Base-by-base conservation (phyloP, 2,329 filamentous ascomycete genomes). In the Xylaria sp. region DNA sequence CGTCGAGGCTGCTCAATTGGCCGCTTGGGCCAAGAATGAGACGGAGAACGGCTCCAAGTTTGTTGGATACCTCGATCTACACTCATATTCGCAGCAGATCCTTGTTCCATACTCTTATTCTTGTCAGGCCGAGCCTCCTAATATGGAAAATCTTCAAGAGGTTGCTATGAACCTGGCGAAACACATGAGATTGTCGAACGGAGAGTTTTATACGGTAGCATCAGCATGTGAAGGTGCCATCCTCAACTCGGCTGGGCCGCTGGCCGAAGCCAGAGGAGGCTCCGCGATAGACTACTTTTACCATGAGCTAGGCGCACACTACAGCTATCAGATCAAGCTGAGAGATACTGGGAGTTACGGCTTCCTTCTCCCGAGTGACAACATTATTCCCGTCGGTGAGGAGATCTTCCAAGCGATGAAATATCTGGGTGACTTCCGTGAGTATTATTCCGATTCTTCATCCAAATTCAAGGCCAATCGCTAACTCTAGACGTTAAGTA, bases 261-360 rank as follows among this genome's bases (percentile, higher is more conserved):
- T 68, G 38, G 85, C 93, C 64, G 91, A 95, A 73, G 85, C 85
- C 0, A 87, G 89, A 3, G 93, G 94, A 38, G 94, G 94, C 2
- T 93, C 91, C 49, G 92, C 91, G 1, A 87, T 98, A 41, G 95
- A 98, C 76, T 98, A 91, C 87, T 97, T 99, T 77, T 97, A 96
- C 74, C 91, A 96, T 69, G 90, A 96, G 70, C 78, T 98, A 63
- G 81, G 84, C 47, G 91, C 94, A 17, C 88, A 87, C 65, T 96
- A 92, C 74, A 91, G 92, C 60, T 98, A 96, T 75, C 95, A 98
- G 80, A 90, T 95, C 77, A 98, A 98, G 79, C 81, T 99, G 27
- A 84, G 95, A 49, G 95, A 99, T 74, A 95, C 91, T 0, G 95
- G 95, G 9, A 95, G 88, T 74, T 98, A 98, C 74, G 95, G 95